Percentiles rank a stretch among this genome's conserved stretches.
phyloP scores from a whole-genome alignment of 2,329 filamentous ascomycete species.

The Fonsecaea pugnacius region DNA sequence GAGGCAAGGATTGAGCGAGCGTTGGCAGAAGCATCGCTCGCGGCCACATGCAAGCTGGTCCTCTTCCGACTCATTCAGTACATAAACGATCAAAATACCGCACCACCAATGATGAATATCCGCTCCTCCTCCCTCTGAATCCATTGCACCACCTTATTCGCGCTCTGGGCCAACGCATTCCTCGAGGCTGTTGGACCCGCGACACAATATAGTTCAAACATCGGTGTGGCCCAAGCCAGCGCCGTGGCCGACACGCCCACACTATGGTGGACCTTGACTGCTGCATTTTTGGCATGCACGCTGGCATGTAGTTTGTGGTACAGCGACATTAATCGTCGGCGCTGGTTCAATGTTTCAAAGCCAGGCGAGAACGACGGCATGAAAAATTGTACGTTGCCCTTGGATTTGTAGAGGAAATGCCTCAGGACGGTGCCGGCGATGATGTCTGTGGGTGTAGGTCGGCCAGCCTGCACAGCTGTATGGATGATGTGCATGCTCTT shows the following conservation, averaged over 20 bases:
- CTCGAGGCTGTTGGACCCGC: slow-evolving; percentile 70
- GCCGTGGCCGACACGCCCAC: slow-evolving; percentile 72
- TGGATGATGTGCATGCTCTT: slow-evolving; percentile 76
- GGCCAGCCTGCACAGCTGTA: slow-evolving; percentile 70
- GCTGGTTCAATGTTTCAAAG: slow-evolving; percentile 52
- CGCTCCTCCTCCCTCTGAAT: slow-evolving; percentile 88
- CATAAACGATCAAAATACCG: slow-evolving; percentile 64
- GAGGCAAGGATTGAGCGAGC: not conserved
- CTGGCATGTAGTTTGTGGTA: slow-evolving; percentile 84
- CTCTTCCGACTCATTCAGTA: not conserved
- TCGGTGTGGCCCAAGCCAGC: slow-evolving; percentile 85
- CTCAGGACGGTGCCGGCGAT: slow-evolving; percentile 78
- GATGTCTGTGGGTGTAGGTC: slow-evolving; percentile 73
- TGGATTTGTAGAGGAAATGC: slow-evolving; percentile 95
- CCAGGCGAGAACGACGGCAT: slow-evolving; percentile 80
- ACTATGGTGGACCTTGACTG: slow-evolving; percentile 83
- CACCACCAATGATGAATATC: slow-evolving; percentile 96
- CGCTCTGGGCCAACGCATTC: slow-evolving; percentile 76
- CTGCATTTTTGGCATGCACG: slow-evolving; percentile 81
- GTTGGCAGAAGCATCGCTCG: not conserved
- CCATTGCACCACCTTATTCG: slow-evolving; percentile 90
- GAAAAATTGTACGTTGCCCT: slow-evolving; percentile 91
- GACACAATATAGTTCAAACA: slow-evolving; percentile 96
- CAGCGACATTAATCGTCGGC: slow-evolving; percentile 70
- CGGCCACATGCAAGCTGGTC: not conserved